phyloP scores from a whole-genome alignment of 2,329 filamentous ascomycete species.

The Cercospora citrullina region DNA sequence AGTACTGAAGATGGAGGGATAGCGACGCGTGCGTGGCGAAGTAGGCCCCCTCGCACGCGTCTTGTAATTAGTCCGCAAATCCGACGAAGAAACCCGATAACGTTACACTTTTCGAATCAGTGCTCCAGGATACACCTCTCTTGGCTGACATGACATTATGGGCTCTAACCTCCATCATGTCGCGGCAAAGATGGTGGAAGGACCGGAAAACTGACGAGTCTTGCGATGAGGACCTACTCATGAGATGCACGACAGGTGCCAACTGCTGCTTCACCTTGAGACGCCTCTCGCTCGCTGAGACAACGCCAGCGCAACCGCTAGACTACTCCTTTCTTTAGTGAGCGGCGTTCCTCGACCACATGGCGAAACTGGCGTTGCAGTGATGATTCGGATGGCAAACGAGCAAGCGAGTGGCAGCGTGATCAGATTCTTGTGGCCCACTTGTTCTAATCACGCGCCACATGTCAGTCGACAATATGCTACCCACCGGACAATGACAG shows the following conservation, averaged over 20 bases:
- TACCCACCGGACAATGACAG: not conserved
- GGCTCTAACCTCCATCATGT: not conserved
- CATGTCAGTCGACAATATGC: not conserved
- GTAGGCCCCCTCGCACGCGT: not conserved
- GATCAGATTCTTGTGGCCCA: not conserved
- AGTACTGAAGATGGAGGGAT: not conserved
- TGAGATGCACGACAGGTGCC: not conserved
- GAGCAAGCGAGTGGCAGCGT: not conserved
- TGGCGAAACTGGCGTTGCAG: not conserved
- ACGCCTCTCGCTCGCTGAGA: not conserved
- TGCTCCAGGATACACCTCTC: not conserved
- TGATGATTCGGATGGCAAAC: not conserved
- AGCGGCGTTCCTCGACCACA: not conserved
- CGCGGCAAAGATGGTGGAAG: not conserved
- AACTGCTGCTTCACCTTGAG: not conserved
- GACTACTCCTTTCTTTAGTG: not conserved
- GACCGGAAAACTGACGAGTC: not conserved
- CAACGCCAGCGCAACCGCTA: not conserved
- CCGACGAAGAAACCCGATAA: not conserved
- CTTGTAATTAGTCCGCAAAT: not conserved
- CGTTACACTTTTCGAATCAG: not conserved
- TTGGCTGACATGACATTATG: not conserved
- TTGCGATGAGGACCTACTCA: not conserved
- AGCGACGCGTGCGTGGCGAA: not conserved
- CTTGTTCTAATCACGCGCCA: not conserved